phyloP scores from a whole-genome alignment of 345 rosid genomes.

The Eucalyptus tenuipes region DNA sequence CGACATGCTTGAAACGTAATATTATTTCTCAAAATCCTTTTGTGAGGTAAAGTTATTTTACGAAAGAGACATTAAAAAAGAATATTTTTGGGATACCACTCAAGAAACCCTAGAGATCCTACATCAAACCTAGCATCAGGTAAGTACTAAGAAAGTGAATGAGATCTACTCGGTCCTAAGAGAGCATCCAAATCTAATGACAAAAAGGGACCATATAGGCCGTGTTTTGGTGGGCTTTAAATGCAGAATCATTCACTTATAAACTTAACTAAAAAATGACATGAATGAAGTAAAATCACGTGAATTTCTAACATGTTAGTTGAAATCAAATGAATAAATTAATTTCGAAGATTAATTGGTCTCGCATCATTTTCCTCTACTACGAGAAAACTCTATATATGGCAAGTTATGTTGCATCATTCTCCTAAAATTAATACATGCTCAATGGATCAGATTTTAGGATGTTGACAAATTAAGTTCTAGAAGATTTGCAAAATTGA shows the following conservation, averaged over 20 bases:
- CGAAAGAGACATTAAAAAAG: neutral
- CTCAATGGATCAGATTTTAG: neutral
- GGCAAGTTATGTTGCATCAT: neutral
- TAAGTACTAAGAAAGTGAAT: neutral
- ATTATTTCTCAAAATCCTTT: neutral
- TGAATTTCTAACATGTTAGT: neutral
- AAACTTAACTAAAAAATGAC: neutral
- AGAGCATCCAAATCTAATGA: neutral
- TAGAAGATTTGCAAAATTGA: neutral
- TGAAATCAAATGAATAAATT: neutral
- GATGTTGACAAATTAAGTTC: neutral
- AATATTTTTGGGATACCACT: neutral
- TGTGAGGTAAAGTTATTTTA: neutral
- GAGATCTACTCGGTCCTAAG: neutral
- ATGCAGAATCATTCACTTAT: neutral
- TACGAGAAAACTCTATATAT: neutral
- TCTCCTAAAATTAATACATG: neutral
- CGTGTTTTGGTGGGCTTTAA: neutral
- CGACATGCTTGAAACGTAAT: neutral
- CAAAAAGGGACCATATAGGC: neutral
- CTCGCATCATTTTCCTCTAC: neutral
- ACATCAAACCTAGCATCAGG: neutral
- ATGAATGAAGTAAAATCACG: neutral
- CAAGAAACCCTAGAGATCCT: neutral
- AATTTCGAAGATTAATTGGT: neutral